Evolutionary conservation across 2,329 filamentous ascomycete species (phyloP).

Genomic region (Monosporascus sp.): DNA sequence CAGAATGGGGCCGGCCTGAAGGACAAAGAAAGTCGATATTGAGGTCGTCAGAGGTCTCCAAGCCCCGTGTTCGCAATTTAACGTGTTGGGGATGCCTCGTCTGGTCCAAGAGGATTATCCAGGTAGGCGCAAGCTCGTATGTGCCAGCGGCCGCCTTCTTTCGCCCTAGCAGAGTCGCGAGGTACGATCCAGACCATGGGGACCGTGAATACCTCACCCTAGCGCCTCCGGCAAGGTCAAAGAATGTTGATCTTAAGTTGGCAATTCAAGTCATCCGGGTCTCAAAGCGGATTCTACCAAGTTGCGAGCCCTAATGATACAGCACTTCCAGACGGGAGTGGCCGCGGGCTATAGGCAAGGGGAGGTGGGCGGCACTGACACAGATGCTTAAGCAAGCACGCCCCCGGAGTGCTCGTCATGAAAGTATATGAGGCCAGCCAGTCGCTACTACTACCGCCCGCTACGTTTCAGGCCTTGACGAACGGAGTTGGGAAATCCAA

Average conservation of each 20-base stretch:
- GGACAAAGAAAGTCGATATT: slow-evolving; percentile 27
- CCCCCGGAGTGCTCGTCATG: not conserved
- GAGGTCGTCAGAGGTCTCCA: slow-evolving; percentile 17
- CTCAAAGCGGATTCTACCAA: not conserved
- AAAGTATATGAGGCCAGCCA: not conserved
- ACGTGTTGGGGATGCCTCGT: slow-evolving; percentile 12
- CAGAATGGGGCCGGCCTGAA: slow-evolving; percentile 14
- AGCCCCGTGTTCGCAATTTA: slow-evolving; percentile 16
- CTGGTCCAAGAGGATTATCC: not conserved
- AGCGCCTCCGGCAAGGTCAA: not conserved
- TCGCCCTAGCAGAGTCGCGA: slow-evolving; percentile 6
- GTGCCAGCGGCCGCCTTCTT: no score
- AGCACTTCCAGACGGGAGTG: not conserved
- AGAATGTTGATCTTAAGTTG: not conserved
- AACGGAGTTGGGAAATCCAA: not conserved
- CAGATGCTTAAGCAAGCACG: not conserved
- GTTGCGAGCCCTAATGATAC: not conserved
- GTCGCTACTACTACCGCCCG: not conserved
- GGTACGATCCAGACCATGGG: not conserved
- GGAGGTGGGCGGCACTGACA: not conserved
- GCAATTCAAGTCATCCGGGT: not conserved
- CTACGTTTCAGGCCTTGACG: not conserved
- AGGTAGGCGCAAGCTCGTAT: slow-evolving; percentile 1
- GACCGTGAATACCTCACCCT: not conserved
- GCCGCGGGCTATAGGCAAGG: not conserved